Conservation (phyloP, 805 yeast genomes). For the Kodamaea fukazawae region DNA sequence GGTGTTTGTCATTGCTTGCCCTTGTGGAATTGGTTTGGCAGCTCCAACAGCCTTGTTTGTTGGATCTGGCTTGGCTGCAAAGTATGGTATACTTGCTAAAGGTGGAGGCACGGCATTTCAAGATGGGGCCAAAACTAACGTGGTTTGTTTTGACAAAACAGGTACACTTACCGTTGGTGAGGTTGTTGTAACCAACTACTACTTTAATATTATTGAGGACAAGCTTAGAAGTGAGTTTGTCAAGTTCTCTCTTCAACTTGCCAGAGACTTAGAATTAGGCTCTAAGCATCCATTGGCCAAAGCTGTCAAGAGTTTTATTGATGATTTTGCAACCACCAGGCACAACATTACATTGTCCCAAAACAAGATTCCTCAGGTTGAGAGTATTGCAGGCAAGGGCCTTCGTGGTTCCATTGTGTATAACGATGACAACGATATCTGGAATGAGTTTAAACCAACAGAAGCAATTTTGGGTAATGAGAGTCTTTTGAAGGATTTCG, state of each 20-base stretch:
- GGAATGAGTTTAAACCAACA: conserved; percentile 33
- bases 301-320: conserved; percentile 45
- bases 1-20: conserved; percentile 81
- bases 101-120: conserved; percentile 85
- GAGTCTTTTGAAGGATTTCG: conserved; percentile 48
- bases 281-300: conserved; percentile 69
- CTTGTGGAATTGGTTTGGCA: conserved; percentile 82
- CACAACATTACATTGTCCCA: conserved; percentile 20
- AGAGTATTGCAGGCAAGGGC: conserved; percentile 62
- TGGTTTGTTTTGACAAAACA: conserved; percentile 75
- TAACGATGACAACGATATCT: conserved; percentile 21
- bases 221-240: conserved; percentile 12
- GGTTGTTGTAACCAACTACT: conserved; percentile 52
- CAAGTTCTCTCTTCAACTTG: conserved; percentile 42
- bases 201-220: conserved; percentile 18
- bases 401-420: conserved; percentile 43
- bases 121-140: conserved; percentile 62
- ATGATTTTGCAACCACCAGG: conserved; percentile 27
- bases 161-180: conserved; percentile 75
- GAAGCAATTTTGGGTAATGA: conserved; percentile 60
- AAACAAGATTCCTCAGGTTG: conserved; percentile 45
- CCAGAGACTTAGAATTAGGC: conserved; percentile 57
- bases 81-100: conserved; percentile 67
- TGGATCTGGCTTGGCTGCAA: conserved; percentile 77
- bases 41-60: conserved; percentile 83